A percentile compares a stretch with the other conserved stretches of the same genome.
Evolutionary conservation across 2,329 filamentous ascomycete genomes (phyloP).

Genomic region (Aureobasidium sp.): DNA sequence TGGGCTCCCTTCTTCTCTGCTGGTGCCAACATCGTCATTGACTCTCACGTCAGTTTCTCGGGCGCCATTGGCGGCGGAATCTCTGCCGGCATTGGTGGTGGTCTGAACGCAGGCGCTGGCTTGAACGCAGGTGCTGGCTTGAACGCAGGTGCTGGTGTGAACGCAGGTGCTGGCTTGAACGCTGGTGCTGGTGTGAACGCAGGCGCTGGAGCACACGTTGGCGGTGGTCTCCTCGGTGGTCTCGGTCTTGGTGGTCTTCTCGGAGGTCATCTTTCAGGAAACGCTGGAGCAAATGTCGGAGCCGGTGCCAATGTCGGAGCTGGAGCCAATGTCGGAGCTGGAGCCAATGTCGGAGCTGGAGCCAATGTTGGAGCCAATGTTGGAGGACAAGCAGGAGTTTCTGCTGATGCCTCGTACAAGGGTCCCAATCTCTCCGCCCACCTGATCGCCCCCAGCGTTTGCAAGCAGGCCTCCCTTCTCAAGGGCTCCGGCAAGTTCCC

Average conservation of each 20-base stretch:
- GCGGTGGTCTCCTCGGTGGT: not conserved
- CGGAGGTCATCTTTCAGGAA: not conserved
- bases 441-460: conserved; percentile 25
- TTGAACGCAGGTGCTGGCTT: not conserved
- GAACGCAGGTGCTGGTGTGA: not conserved
- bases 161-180: not conserved
- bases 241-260: too few species aligned
- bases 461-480: conserved; percentile 23
- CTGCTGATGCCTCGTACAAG: not conserved
- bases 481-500: conserved; percentile 26
- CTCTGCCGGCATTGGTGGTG: not conserved
- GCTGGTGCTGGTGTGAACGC: not conserved
- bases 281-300: not conserved
- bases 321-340: not conserved
- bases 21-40: conserved; percentile 27
- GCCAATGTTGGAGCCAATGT: not conserved
- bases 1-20: conserved; percentile 26
- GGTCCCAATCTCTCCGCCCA: conserved; percentile 15
- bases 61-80: not conserved
- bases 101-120: not conserved
- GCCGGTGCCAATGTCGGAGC: not conserved
- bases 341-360: not conserved
- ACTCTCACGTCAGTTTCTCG: conserved; percentile 21
- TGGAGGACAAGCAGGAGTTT: not conserved
- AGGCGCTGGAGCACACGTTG: not conserved